Conservation (phyloP, 305 asterid genomes). For the Fraxinus dipetala region DNA sequence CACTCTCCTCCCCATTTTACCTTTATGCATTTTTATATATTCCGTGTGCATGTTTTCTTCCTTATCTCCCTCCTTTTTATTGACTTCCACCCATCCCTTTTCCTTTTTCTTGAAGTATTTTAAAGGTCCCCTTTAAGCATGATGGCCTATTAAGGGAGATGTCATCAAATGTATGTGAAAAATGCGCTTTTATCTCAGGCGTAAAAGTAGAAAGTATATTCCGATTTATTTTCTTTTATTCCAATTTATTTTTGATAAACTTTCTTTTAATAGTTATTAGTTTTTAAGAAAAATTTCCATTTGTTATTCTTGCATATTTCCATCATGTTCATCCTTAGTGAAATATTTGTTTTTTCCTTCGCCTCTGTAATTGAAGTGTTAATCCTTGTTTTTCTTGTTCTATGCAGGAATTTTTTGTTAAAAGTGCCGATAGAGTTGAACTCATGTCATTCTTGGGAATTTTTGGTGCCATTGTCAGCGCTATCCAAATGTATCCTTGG, state of each 20-base stretch:
- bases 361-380: not conserved
- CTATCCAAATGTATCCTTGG: conserved; percentile 80
- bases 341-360: not conserved
- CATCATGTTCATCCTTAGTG: not conserved
- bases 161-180: not conserved
- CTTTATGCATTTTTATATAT: not conserved
- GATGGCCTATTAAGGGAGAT: not conserved
- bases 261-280: not conserved
- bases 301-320: not conserved
- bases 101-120: not conserved
- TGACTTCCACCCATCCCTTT: not conserved
- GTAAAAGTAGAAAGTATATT: not conserved
- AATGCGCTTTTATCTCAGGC: not conserved
- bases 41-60: not conserved
- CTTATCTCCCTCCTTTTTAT: not conserved
- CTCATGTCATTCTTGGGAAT: conserved; percentile 95
- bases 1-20: not conserved
- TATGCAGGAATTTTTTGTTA: conserved; percentile 84
- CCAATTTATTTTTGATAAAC: not conserved
- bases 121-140: not conserved
- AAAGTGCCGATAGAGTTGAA: conserved; percentile 84
- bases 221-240: not conserved
- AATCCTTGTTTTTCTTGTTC: conserved; percentile 21
- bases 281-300: not conserved
- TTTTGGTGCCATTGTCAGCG: conserved; percentile 89